Evolutionary conservation across 2,329 filamentous ascomycete genomes (phyloP).

Genomic region (Verticillium dahliae): DNA sequence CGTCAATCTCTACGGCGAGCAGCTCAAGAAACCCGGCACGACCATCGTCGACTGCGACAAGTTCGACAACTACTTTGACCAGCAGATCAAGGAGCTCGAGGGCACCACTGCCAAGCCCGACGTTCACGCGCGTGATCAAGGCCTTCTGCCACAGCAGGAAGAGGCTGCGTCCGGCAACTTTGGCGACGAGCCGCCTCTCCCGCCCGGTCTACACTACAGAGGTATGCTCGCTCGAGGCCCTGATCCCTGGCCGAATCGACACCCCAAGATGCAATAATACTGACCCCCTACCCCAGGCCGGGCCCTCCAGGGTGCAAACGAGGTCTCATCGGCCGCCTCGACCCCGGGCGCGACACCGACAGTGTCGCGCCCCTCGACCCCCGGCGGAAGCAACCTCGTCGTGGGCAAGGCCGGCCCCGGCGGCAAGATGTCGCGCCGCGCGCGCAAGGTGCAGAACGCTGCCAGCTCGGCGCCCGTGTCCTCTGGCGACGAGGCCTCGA

Average conservation of each 20-base stretch:
- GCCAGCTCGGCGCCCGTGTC: slow-evolving; percentile 57
- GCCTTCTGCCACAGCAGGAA: slow-evolving; percentile 22
- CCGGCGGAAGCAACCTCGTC: slow-evolving; percentile 58
- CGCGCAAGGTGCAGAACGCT: slow-evolving; percentile 63
- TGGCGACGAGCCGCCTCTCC: slow-evolving; percentile 29
- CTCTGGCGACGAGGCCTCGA: slow-evolving; percentile 73
- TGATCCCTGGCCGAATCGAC: too few relatives aligned
- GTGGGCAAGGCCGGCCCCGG: slow-evolving; percentile 69
- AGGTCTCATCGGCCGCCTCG: slow-evolving; percentile 53
- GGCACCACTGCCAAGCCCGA: slow-evolving; percentile 32
- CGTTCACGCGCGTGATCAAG: slow-evolving; percentile 16
- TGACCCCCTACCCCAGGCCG: slow-evolving; percentile 16
- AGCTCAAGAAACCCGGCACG: slow-evolving; percentile 74
- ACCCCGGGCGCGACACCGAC: slow-evolving; percentile 66
- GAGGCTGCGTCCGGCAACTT: slow-evolving; percentile 25
- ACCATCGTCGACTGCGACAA: slow-evolving; percentile 69
- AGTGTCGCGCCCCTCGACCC: slow-evolving; percentile 73
- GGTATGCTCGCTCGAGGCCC: slow-evolving; percentile 11
- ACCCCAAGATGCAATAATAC: too few relatives aligned
- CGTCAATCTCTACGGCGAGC: slow-evolving; percentile 80
- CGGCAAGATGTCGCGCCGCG: slow-evolving; percentile 72
- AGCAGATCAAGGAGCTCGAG: slow-evolving; percentile 79
- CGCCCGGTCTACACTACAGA: slow-evolving; percentile 11
- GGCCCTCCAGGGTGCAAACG: slow-evolving; percentile 23
- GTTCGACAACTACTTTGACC: slow-evolving; percentile 92